A percentile compares a stretch with the other conserved stretches of the same genome.
phyloP scores from a whole-genome alignment of 2,329 filamentous ascomycete genomes.

The Phaeoacremonium minimum region DNA sequence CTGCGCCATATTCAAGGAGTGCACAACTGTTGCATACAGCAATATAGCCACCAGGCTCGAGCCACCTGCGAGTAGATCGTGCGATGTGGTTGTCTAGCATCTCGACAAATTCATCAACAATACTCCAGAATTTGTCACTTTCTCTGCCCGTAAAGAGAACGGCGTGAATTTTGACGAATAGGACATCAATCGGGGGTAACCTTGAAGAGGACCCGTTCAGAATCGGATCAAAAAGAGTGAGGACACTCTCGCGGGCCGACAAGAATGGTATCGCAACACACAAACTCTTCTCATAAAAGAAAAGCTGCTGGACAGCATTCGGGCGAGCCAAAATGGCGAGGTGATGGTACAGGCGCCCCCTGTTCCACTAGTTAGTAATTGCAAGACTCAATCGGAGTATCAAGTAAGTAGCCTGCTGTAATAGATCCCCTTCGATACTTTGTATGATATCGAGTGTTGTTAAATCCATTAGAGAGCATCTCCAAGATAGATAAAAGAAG shows the following conservation, averaged over 20 bases:
- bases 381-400: too few relatives aligned
- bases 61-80: constrained; percentile 44
- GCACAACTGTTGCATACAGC: constrained; percentile 51
- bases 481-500: too few relatives aligned
- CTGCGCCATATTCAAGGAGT: constrained; percentile 47
- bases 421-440: too few relatives aligned
- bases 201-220: constrained; percentile 24
- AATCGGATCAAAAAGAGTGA: constrained; percentile 63
- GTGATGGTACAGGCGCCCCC: constrained; percentile 83
- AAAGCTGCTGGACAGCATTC: constrained; percentile 66
- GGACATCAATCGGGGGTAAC: constrained; percentile 47
- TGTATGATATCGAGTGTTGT: too few relatives aligned
- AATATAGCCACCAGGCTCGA: constrained; percentile 49
- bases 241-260: constrained; percentile 65
- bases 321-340: constrained; percentile 34
- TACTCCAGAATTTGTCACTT: constrained; percentile 36
- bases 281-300: constrained; percentile 67
- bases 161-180: constrained; percentile 61
- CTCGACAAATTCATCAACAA: constrained; percentile 34
- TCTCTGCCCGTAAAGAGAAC: constrained; percentile 55
- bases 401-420: too few relatives aligned
- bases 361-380: too few relatives aligned
- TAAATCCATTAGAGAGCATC: too few relatives aligned
- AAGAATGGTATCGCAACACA: constrained; percentile 64
- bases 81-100: constrained; percentile 55